A percentile compares a stretch with the other conserved stretches of the same genome.
These are phyloP conservation scores for Pyrenophora tritici-repentis DNA, from an alignment of 2,329 filamentous ascomycete genomes.

Conservation along the genomic window DNA sequence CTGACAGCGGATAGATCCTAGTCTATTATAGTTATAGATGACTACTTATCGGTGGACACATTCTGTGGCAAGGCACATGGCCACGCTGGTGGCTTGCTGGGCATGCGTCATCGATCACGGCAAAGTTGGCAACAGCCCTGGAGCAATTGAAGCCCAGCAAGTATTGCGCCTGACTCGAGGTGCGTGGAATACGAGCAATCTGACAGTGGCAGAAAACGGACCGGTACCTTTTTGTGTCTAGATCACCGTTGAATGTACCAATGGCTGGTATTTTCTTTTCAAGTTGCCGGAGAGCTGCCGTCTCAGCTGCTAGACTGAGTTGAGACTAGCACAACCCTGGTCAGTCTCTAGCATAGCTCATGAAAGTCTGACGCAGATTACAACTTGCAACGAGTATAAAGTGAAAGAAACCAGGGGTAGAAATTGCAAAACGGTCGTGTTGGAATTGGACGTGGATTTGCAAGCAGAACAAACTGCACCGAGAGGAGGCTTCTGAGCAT, in stretches of 20 bases:
- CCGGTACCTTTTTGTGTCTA: neutral
- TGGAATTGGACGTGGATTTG: too few relatives aligned
- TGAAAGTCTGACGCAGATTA: neutral
- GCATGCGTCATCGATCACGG: constrained; percentile 39
- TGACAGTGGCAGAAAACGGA: neutral
- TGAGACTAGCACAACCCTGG: neutral
- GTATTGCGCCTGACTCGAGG: constrained; percentile 13
- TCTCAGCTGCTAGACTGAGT: neutral
- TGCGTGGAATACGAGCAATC: too few relatives aligned
- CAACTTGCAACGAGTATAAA: too few relatives aligned
- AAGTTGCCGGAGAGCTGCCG: neutral
- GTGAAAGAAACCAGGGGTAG: too few relatives aligned
- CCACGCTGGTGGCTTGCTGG: constrained; percentile 22
- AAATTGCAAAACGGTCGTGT: too few relatives aligned
- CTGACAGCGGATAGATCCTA: constrained; percentile 4
- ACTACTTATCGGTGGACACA: constrained; percentile 15
- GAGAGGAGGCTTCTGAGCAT: neutral
- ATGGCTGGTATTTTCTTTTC: neutral
- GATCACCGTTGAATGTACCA: neutral
- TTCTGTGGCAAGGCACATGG: constrained; percentile 29
- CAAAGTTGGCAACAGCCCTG: constrained; percentile 33
- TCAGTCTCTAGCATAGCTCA: neutral
- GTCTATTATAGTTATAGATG: constrained; percentile 9
- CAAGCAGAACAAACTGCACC: neutral
- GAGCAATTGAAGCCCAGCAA: constrained; percentile 14